A percentile compares a stretch with the other conserved stretches of the same genome.
These are phyloP conservation scores for Fusarium protoensiforme DNA, from an alignment of 2,329 filamentous ascomycete species.

Conservation along the genomic window DNA sequence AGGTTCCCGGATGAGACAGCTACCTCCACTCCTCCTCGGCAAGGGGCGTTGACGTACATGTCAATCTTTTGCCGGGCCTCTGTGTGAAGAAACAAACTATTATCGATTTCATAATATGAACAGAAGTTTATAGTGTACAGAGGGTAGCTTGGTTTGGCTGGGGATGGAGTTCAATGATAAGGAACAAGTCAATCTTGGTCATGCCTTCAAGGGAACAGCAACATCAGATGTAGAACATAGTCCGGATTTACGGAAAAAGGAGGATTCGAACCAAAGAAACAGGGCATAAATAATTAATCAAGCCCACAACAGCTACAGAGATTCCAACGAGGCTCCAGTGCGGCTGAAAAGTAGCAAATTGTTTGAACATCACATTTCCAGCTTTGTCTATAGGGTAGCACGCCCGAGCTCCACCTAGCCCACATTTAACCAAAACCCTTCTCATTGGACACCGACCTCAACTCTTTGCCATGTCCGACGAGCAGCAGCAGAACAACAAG, in stretches of 20 bases:
- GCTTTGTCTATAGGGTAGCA: background rate
- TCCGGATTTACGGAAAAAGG: background rate
- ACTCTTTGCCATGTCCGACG: conserved; percentile 20
- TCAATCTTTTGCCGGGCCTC: background rate
- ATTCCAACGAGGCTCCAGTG: background rate
- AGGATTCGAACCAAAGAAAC: rapidly evolving
- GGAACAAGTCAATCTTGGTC: background rate
- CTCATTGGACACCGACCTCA: conserved; percentile 24
- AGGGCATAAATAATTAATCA: background rate
- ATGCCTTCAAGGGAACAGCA: too few species aligned
- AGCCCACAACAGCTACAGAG: rapidly evolving
- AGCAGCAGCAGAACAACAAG: conserved; percentile 20
- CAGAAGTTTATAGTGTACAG: background rate
- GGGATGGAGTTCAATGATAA: background rate
- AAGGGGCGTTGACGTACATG: background rate
- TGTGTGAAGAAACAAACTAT: background rate
- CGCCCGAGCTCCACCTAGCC: conserved; percentile 21
- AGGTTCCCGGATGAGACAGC: background rate
- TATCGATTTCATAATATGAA: background rate
- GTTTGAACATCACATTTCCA: background rate
- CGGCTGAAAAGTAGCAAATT: background rate
- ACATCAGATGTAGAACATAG: too few species aligned
- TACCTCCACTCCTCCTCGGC: background rate
- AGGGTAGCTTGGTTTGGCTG: background rate
- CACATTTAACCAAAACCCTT: background rate